Conservation (phyloP, 352 stramenopile genomes). For the Phytophthora fragariaefolia region DNA sequence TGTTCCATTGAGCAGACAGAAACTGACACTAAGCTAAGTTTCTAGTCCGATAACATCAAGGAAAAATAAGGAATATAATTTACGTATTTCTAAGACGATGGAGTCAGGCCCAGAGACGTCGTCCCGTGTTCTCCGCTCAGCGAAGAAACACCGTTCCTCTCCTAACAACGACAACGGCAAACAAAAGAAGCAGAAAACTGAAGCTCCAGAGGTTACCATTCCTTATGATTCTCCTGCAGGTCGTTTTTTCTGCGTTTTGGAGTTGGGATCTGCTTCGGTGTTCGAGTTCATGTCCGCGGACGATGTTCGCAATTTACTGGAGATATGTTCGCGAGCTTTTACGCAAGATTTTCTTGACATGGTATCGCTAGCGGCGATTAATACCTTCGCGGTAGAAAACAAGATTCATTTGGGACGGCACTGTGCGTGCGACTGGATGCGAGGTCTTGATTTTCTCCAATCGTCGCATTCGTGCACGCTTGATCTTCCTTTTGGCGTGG, state of each 20-base stretch:
- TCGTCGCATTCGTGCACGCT: background rate
- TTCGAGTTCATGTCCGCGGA: background rate
- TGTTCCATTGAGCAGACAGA: background rate
- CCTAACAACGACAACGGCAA: background rate
- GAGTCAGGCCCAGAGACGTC: background rate
- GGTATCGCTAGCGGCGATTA: background rate
- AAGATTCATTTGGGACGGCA: background rate
- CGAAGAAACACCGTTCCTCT: background rate
- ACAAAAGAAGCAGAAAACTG: background rate
- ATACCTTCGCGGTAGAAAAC: background rate
- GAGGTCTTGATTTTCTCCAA: background rate
- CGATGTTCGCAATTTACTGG: background rate
- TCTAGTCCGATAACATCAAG: background rate
- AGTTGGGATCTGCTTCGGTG: background rate
- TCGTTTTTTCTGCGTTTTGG: background rate
- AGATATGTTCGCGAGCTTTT: background rate
- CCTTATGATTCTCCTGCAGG: background rate
- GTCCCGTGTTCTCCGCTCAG: background rate
- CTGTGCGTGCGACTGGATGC: constrained; percentile 1
- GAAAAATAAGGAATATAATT: background rate
- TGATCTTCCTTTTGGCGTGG: background rate
- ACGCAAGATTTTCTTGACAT: background rate
- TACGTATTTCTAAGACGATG: background rate
- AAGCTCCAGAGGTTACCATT: background rate
- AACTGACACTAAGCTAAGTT: background rate